Evolutionary conservation across 768 basidiomycete genomes (phyloP), one percentile per base, ranked within the genome.

Genomic region (Neoboletus magnificus): DNA sequence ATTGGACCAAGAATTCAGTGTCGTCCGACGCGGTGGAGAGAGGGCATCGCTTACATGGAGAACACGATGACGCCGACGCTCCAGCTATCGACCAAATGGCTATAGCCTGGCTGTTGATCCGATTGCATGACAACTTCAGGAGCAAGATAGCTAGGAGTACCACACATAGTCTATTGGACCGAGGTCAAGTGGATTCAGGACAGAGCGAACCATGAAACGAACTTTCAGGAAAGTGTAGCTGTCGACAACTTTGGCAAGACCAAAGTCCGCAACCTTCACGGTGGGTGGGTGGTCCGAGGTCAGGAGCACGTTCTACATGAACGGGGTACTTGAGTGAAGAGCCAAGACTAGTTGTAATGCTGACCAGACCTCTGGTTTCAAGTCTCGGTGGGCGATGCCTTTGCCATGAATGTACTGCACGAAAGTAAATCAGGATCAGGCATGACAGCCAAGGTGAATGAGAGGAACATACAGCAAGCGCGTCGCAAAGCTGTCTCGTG

Each of bases 191-290:
- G 23, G n/a, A 35, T 43, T 45, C 36, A 16, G 3, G 46, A 18
- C 13, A 37, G 37, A 48, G 16, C 23, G 20, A 39, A 39, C 5
- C n/a, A 37, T 15, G 23, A 5, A 27, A 70, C 83, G 16, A 59
- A 92, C 91, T 60, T 80, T 80, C 13, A 93, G 73, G 81, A 89
- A 87, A 0, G 89, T 92, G 61, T 83, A 67, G 59, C 83, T 85
- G 59, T 91, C 85, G 23, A 91, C 84, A n/a, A 88, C 84, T 69
- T 98, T 99, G 1, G 96, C 95, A 8, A 98, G 82, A 4, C 96
- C 96, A 67, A 97, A 99, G 71, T 98, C 96, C 3, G 96, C 95
- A 16, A 98, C 87, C 67, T 98, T 98, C 62, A 91, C 84, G 1
- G 74, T 71, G 0, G 89, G 89, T 0, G 89, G 89, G 2, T 76